A percentile compares a stretch with the other conserved stretches of the same genome.
Evolutionary conservation across 257 asterid species (phyloP).

Genomic region (Cordia subcordata): DNA sequence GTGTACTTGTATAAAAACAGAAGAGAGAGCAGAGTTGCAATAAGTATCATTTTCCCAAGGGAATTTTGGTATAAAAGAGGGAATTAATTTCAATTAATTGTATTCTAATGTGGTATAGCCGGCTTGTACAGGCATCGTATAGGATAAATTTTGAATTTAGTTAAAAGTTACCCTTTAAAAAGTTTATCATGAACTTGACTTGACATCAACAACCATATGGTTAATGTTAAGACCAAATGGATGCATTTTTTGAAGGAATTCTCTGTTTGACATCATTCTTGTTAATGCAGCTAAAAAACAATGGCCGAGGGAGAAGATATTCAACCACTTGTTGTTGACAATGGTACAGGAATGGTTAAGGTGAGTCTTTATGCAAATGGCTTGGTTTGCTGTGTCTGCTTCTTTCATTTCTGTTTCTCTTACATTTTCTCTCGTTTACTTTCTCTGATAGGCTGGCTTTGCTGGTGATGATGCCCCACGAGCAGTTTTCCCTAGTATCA

Average conservation of each 20-base stretch:
- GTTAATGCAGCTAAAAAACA: not conserved
- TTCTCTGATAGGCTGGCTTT: conserved; percentile 31
- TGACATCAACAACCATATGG: too few relatives aligned
- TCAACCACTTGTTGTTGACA: conserved; percentile 43
- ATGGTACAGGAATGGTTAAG: conserved; percentile 46
- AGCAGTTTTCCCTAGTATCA: conserved; percentile 44
- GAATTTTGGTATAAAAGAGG: too few relatives aligned
- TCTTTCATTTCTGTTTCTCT: not conserved
- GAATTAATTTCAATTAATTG: too few relatives aligned
- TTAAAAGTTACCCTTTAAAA: too few relatives aligned
- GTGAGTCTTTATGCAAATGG: conserved; percentile 6
- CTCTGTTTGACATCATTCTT: not conserved
- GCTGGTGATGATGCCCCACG: conserved; percentile 48
- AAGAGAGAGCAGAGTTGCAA: too few relatives aligned
- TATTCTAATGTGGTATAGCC: too few relatives aligned
- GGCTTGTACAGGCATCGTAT: too few relatives aligned
- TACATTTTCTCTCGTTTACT: not conserved
- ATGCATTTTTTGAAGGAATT: not conserved
- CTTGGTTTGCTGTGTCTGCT: not conserved
- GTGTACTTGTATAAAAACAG: too few relatives aligned
- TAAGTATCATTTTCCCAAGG: too few relatives aligned
- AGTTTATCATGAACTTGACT: too few relatives aligned
- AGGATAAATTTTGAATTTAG: too few relatives aligned
- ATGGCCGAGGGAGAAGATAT: conserved; percentile 40
- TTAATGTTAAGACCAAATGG: not conserved